Evolutionary conservation across 106 monocot species (phyloP), one percentile per base, ranked within the genome.

Genomic region (Phalaenopsis aphrodite): DNA sequence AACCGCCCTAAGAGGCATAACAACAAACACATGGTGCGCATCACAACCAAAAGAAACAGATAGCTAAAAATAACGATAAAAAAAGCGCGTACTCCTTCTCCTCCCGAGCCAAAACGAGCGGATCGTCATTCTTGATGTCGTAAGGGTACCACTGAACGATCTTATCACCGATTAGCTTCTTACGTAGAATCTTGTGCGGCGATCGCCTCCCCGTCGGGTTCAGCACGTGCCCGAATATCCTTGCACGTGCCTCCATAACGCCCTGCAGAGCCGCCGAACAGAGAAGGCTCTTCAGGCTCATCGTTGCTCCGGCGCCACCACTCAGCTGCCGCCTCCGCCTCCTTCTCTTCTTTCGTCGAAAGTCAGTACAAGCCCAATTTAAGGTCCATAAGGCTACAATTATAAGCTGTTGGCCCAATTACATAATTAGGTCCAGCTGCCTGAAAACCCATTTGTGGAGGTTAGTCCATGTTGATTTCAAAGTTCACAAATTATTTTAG

Each of bases 41-140:
- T n/a, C 4, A 57, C n/a, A n/a, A 61, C 73, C 68, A 14, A 41
- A 72, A 8, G 49, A 39, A 56, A 83, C 21, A 30, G 30, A 73
- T 9, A 52, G 41, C 23, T 49, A 15, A 74, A 67, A 9, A 14
- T n/a, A 39, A 3, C 37, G 68, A 0, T 61, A 68, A 19, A 68
- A 0, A 37, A 68, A 68, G 12, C 24, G 5, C 85, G 47, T 92
- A 97, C 96, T 90, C 89, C 67, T 88, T 91, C 78, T 97, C 94
- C 55, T 90, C 90, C 55, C 92, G 91, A 17, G 84, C 85, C 66
- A 89, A 30, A 82, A 92, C 82, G 67, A 82, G 82, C 49, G 94
- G 96, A 71, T 97, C 94, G 37, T 94, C 94, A 48, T 89, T 83
- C 86, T 90, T 96, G 91, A 92, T 86, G 78, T 96, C 96, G 82